A percentile compares a stretch with the other conserved stretches of the same genome.
phyloP scores from a whole-genome alignment of 2,329 filamentous ascomycete genomes.

The Colletotrichum liriopes region DNA sequence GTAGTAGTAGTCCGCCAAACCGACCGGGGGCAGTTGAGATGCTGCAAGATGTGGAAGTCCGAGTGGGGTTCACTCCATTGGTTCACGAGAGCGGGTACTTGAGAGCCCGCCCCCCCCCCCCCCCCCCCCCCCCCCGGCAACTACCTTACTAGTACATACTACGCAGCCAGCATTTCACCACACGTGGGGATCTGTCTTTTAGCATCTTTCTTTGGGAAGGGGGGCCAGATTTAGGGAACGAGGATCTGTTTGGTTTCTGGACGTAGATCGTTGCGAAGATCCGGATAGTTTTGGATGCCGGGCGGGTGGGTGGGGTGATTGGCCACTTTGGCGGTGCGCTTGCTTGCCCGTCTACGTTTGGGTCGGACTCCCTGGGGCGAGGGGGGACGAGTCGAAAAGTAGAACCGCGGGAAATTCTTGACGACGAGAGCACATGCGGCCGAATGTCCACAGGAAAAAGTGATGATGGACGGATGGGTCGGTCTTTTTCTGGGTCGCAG shows the following conservation, averaged over 20 bases:
- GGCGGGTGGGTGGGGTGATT: neutral
- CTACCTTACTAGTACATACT: no score
- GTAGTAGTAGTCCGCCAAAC: neutral
- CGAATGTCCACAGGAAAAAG: neutral
- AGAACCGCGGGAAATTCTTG: neutral
- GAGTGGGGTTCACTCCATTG: neutral
- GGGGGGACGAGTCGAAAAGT: neutral
- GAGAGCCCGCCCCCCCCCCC: no score
- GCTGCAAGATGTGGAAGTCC: conserved; percentile 12
- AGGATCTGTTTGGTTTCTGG: neutral
- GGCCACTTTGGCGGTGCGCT: neutral
- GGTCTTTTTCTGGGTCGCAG: neutral
- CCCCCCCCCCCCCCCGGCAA: neutral
- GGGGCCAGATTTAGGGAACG: neutral
- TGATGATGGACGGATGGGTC: neutral
- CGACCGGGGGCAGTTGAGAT: neutral
- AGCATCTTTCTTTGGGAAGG: neutral
- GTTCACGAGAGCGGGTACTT: neutral
- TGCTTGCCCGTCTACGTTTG: neutral
- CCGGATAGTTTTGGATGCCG: neutral
- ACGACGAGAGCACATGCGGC: neutral
- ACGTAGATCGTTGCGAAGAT: neutral
- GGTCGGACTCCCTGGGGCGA: neutral
- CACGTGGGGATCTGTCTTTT: neutral
- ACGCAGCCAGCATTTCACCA: neutral